phyloP scores from a whole-genome alignment of 257 asterid genomes.

The Verbena officinalis region DNA sequence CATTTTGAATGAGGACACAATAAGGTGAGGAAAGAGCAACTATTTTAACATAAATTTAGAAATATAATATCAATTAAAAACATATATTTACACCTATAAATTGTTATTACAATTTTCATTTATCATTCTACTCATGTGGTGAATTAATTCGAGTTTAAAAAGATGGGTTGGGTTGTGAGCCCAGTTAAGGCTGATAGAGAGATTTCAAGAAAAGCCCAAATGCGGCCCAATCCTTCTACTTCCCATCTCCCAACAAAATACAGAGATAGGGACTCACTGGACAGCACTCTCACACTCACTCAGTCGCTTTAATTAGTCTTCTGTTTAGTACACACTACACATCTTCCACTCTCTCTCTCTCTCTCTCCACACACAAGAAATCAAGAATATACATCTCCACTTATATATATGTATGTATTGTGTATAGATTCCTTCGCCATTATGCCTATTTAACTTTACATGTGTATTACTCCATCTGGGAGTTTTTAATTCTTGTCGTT shows the following conservation, averaged over 20 bases:
- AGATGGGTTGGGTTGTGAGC: background rate
- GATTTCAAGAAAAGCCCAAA: background rate
- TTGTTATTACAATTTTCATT: too few relatives aligned
- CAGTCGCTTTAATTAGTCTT: conserved; percentile 12
- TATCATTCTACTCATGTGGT: too few relatives aligned
- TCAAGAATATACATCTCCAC: too few relatives aligned
- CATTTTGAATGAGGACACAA: too few relatives aligned
- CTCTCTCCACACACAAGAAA: background rate
- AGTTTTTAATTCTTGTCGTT: conserved; percentile 27
- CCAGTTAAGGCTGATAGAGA: background rate
- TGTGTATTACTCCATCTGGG: conserved; percentile 26
- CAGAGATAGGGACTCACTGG: conserved; percentile 22
- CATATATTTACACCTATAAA: too few relatives aligned
- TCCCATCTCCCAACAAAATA: conserved; percentile 16
- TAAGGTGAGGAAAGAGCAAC: too few relatives aligned
- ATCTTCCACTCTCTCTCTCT: background rate
- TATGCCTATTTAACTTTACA: conserved; percentile 22
- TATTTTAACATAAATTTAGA: too few relatives aligned
- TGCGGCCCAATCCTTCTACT: background rate
- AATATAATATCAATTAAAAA: too few relatives aligned
- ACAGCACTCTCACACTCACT: conserved; percentile 14
- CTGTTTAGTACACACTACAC: background rate
- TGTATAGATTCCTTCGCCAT: conserved; percentile 29
- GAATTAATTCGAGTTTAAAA: too few relatives aligned
- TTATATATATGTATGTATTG: background rate